Evolutionary conservation across 768 basidiomycete species (phyloP), one percentile per base, ranked within the genome.

Genomic region (Rubroboletus pulcherrimus): DNA sequence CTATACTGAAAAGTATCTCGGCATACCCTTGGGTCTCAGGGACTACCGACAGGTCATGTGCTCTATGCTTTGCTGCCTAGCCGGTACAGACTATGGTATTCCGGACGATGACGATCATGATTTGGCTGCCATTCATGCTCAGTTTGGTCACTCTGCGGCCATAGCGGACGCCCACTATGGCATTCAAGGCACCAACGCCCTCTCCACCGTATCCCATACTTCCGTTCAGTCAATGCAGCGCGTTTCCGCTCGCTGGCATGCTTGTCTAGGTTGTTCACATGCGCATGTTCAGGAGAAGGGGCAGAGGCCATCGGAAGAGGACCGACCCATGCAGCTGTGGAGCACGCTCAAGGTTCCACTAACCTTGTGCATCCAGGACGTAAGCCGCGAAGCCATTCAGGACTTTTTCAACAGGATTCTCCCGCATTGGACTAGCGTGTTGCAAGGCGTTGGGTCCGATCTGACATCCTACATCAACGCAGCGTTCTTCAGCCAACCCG

Each of bases 401-500:
- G 11, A 41, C 1, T 43, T 29, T 43, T 15, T 17, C 4, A 9
- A 29, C 42, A 26, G 15, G 1, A 26, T 35, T 21, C 8, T 39
- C 2, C 17, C 26, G 0, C 49, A 38, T 30, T 49, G 51, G 46
- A 57, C 56, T 2, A 49, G 33, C 30, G 1, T 57, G 0, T 5
- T 57, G 34, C 56, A 57, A 7, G 56, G 56, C 0, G 21, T 57
- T n/a, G 51, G 33, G 0, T 53, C 51, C 0, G 45, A 57, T 19
- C 40, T 57, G 0, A 31, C 15, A n/a, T n/a, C n/a, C n/a, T n/a
- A n/a, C n/a, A n/a, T n/a, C n/a, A 7, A 19, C 3, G 2, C 17
- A 1, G n/a, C 15, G 0, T 15, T 19, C 9, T 11, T 41, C 10
- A 24, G 8, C 17, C 38, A 39, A 19, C 7, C 38, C 9, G n/a